These are phyloP conservation scores for Rhododendron williamsianum DNA, from an alignment of 148 eudicot genomes.

Conservation along the genomic window DNA sequence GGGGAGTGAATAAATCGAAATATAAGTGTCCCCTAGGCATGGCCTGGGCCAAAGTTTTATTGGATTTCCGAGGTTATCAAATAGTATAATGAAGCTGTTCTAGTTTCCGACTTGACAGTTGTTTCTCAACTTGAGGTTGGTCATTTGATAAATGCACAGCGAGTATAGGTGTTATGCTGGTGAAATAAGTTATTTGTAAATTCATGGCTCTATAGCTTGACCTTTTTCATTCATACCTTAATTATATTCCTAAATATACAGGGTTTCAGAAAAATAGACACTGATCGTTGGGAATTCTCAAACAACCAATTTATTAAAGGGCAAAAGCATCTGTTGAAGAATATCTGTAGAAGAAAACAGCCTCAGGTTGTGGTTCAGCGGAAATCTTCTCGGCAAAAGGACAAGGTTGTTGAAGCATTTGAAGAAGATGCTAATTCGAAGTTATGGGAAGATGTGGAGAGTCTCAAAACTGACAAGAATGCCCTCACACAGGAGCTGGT, in stretches of 20 bases:
- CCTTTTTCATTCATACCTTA: neutral
- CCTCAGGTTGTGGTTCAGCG: conserved; percentile 30
- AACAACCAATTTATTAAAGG: conserved; percentile 66
- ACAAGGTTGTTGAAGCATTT: conserved; percentile 14
- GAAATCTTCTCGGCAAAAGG: conserved; percentile 26
- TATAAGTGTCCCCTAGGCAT: neutral
- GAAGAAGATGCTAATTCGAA: conserved; percentile 35
- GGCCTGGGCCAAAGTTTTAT: neutral
- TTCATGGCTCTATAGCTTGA: neutral
- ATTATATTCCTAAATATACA: conserved; percentile 20
- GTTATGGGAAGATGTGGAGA: conserved; percentile 68
- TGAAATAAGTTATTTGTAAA: neutral
- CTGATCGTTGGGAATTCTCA: conserved; percentile 72
- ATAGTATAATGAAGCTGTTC: neutral
- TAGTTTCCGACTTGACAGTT: neutral
- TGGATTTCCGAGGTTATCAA: neutral
- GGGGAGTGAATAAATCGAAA: neutral
- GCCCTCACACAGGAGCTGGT: conserved; percentile 61
- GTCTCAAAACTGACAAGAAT: conserved; percentile 56
- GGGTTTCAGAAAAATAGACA: conserved; percentile 80
- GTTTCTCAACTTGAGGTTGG: neutral
- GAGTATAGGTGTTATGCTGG: neutral
- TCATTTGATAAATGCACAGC: neutral
- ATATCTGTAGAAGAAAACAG: conserved; percentile 57
- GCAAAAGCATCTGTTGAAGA: conserved; percentile 57